Evolutionary conservation across 176 grass and related monocot genomes (phyloP), one percentile per base, ranked within the genome.

Genomic region (Musa beccarii): DNA sequence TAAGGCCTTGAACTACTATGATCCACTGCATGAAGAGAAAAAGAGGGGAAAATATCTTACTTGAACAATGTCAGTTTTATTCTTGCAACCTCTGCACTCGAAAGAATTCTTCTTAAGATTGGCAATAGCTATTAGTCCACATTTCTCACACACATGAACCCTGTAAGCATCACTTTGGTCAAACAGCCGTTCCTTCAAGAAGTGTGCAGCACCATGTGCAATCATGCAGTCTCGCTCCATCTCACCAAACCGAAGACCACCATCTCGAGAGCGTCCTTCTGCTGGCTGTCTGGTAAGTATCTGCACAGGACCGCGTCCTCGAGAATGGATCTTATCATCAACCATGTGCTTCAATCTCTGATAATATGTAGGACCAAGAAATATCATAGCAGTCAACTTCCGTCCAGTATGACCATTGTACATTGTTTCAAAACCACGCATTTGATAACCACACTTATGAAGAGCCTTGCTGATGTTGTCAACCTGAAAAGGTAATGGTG

Each of bases 201-300:
- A 94, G 81, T 94, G 93, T 11, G 96, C 88, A 49, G 96, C 96
- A 17, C 96, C 96, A 74, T 99, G 96, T 10, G 96, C 96, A 69
- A 99, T 99, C 96, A 99, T 92, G 77, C 96, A 99, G 68, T 99
- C 96, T 78, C 96, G 77, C 75, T 99, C 96, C 96, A 99, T 99
- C 74, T 99, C 96, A 59, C 96, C 96, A 54, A 99, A 95, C 49
- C 96, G 89, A 53, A 99, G 83, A 73, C 96, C 95, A 79, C 95
- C 96, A 49, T 92, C 96, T 53, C 91, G 88, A 25, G 96, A 99
- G 26, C 91, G 89, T 19, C 96, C 88, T 75, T 94, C 96, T 76
- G 91, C 91, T 11, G 96, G 96, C 73, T 95, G 96, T 6, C 96
- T 87, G 52, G 96, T 99, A 2, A 95, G 85, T 78, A 99, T 99